Base-by-base conservation (phyloP, 176 grass and related monocot species). In the Triticum timopheevii region DNA sequence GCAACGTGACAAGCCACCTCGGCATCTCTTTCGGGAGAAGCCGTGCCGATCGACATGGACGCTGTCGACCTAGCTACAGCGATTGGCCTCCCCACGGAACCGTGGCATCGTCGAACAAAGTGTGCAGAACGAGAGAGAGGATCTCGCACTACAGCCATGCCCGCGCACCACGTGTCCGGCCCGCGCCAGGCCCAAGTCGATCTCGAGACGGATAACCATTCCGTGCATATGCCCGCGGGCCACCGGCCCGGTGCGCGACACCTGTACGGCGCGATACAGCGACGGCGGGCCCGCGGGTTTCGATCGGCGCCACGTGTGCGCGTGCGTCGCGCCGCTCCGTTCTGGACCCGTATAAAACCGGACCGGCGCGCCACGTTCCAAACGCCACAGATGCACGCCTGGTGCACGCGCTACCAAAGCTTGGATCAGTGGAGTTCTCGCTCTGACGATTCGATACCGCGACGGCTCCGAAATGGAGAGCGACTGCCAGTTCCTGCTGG, bases 161-260 rank as follows among this genome's bases (percentile, higher is more conserved):
- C 3, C 5, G 20, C 22, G 3, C 80, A 74, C 84, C 85, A 87
- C 89, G 85, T 87, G 89, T 87, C 76, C 66, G 17, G 17, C 62
- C 10, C 6, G 30, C 6, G 79, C 2, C 5, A 12, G 30, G 39
- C 22, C n/a, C 13, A 62, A 22, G 19, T 9, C 80, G 0, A 39
- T 27, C 66, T 61, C 59, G 20, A 38, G 66, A 69, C 68, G 80
- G 89, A 84, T 91, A 84, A 80, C 81, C 68, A 83, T 63, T 45
- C 75, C 24, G 31, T 13, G 30, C 31, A 27, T 45, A 17, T 0
- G 45, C 19, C 44, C 25, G 15, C 73, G 44, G 35, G 30, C 35
- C 50, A 47, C 61, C 61, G 47, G 9, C 72, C 27, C 64, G 72
- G 28, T 73, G 80, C 59, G 67, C 67, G 44, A 66, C 89, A 87